Percentiles rank a stretch among this genome's conserved stretches.
Evolutionary conservation across 108 stramenopile species (phyloP).

Genomic region (Stephanodiscus minutulus): DNA sequence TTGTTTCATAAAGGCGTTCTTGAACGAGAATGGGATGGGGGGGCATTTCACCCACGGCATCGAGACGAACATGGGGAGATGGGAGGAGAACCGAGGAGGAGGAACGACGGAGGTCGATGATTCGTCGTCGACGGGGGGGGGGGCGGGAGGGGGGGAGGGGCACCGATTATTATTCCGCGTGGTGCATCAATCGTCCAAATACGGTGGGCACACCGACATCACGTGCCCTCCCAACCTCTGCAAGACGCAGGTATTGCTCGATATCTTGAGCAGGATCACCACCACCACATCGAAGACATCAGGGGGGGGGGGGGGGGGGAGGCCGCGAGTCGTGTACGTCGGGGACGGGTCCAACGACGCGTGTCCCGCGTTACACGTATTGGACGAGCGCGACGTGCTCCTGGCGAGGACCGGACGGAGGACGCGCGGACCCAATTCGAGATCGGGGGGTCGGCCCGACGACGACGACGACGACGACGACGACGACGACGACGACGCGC

Average conservation of each 20-base stretch:
- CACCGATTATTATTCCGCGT: conserved; percentile 9
- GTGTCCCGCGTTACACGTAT: conserved; percentile 43
- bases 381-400: conserved; percentile 35
- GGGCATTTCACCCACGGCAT: conserved; percentile 38
- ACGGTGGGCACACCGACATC: conserved; percentile 35
- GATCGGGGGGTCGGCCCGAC: conserved; percentile 28
- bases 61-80: conserved; percentile 33
- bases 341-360: conserved; percentile 55
- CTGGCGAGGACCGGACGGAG: conserved; percentile 38
- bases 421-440: conserved; percentile 28
- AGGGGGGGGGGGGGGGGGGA: background rate
- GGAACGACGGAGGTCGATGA: too few relatives aligned
- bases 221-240: conserved; percentile 52
- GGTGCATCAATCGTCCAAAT: conserved; percentile 41
- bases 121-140: too few relatives aligned
- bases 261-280: conserved; percentile 28
- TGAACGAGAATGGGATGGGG: conserved; percentile 30
- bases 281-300: background rate
- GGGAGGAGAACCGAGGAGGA: conserved; percentile 14
- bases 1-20: conserved; percentile 38
- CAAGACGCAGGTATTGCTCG: conserved; percentile 39
- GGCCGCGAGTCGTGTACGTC: conserved; percentile 43
- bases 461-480: conserved; percentile 22
- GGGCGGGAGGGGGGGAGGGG: background rate
- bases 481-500: conserved; percentile 14